Base-by-base conservation (phyloP, 768 basidiomycete genomes). In the Lyophyllum shimeji region DNA sequence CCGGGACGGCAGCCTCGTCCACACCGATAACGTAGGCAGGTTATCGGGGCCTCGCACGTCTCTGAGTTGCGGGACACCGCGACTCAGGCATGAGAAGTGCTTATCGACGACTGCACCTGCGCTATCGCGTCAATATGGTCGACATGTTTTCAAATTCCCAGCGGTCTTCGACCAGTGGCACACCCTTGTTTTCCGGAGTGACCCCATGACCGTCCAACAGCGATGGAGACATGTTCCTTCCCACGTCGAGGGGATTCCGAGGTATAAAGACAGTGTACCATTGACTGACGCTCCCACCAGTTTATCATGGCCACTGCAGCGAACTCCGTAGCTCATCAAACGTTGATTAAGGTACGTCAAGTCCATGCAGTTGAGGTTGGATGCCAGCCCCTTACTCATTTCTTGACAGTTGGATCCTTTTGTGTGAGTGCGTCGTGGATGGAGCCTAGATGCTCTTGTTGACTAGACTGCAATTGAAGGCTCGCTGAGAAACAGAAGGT, bases 321-420 rank as follows among this genome's bases (percentile, higher is more conserved):
- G 43, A 87, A 87, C 66, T 86, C 84, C 49, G 73, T 82, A 17
- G 67, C 82, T 7, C 79, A 85, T 62, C 83, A 82, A 9, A 86
- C 82, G 23, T 59, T 87, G 33, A 75, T 89, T 53, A 67, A 80
- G 69, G 85, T 85, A 57, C 58, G 72, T 24, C 21, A 33, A 18
- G n/a, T 13, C 52, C 20, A 4, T 50, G 20, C 25, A 37, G 31
- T 6, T n/a, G 17, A 15, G 33, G 15, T n/a, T 31, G 33, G 18
- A 34, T 42, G 1, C 49, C 31, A 12, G 52, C n/a, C n/a, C n/a
- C n/a, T n/a, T n/a, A n/a, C n/a, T 47, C 25, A 52, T 15, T 46
- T 40, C 8, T 43, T 12, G n/a, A 37, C 52, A 87, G 86, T 78
- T 88, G 49, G 86, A 90, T 65, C 87, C 88, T 1, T 87, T 88